These are phyloP conservation scores for Daldinia sp. DNA, from an alignment of 2,329 filamentous ascomycete genomes.

Conservation along the genomic window DNA sequence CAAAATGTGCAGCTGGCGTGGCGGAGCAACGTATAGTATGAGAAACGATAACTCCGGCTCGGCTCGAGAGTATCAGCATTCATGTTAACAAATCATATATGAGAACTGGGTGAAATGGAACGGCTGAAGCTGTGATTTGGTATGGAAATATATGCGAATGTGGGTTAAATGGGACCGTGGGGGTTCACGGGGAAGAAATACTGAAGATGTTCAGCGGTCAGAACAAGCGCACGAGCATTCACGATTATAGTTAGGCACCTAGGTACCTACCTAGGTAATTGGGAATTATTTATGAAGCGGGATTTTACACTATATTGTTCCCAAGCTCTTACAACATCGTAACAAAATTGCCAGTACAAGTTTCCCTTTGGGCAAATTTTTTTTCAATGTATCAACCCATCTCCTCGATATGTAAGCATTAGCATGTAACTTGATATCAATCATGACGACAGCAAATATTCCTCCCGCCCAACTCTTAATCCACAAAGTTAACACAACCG, in stretches of 20 bases:
- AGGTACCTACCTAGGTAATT: too few species aligned
- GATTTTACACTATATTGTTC: neutral
- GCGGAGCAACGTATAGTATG: neutral
- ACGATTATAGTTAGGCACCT: too few species aligned
- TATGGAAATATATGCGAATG: too few species aligned
- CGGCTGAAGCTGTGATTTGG: too few species aligned
- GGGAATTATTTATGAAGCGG: neutral
- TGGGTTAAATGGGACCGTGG: too few species aligned
- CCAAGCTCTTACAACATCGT: neutral
- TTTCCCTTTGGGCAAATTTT: neutral
- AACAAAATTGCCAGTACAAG: neutral
- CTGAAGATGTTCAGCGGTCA: too few species aligned
- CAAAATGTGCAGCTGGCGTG: conserved; percentile 6
- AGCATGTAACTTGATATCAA: neutral
- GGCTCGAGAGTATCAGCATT: too few species aligned
- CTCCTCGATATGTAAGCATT: neutral
- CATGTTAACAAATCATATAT: too few species aligned
- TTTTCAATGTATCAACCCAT: neutral
- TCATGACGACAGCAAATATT: neutral
- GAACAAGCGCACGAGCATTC: too few species aligned
- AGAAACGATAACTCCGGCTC: neutral
- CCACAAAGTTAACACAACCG: conserved; percentile 43
- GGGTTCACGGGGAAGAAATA: too few species aligned
- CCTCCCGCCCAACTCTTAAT: conserved; percentile 22
- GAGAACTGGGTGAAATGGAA: too few species aligned